Base-by-base conservation (phyloP, 495 filamentous ascomycete genomes). In the Sphaerosporella brunnea region DNA sequence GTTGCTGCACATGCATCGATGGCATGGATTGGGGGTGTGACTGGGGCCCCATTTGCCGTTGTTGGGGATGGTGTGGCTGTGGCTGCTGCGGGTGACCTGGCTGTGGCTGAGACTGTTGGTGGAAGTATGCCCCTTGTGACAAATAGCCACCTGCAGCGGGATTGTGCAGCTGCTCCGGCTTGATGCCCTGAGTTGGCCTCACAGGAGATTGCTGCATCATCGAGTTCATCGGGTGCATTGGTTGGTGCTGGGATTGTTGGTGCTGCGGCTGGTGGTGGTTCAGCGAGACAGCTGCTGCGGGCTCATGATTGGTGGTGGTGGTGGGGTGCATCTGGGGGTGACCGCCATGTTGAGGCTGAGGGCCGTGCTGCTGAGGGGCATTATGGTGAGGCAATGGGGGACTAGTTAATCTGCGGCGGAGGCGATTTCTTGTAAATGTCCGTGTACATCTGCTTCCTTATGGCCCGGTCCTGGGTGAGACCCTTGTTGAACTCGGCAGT, bases 401-500 rank as follows among this genome's bases (percentile, higher is more conserved):
- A 61, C 61, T 48, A 65, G 67, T 53, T 63, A 62, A 50, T n/a
- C 60, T 19, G 84, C 68, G 71, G 59, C 80, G 87, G 23, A 77
- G 80, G 58, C 77, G 74, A 48, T 74, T 71, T 78, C 82, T 95
- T 38, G 48, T 36, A 61, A 8, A 77, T 77, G 44, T 83, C 76
- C 51, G 90, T 68, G 48, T 80, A 87, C 48, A 52, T 52, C 45
- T 84, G 77, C 35, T 66, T 71, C 44, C 90, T 78, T 61, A 78
- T 75, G 23, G 69, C 75, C 47, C 88, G 75, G 55, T 84, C 79
- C 47, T 78, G 71, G 48, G 76, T 79, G 23, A 96, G 66, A 23
- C 69, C 66, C 55, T 87, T 87, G 64, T 93, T 96, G 67, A 77
- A 93, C 56, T 96, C 87, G 25, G 84, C 82, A 2, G 87, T 78